A percentile compares a stretch with the other conserved stretches of the same genome.
phyloP scores from a whole-genome alignment of 495 filamentous ascomycete genomes.

The Podospora australis region DNA sequence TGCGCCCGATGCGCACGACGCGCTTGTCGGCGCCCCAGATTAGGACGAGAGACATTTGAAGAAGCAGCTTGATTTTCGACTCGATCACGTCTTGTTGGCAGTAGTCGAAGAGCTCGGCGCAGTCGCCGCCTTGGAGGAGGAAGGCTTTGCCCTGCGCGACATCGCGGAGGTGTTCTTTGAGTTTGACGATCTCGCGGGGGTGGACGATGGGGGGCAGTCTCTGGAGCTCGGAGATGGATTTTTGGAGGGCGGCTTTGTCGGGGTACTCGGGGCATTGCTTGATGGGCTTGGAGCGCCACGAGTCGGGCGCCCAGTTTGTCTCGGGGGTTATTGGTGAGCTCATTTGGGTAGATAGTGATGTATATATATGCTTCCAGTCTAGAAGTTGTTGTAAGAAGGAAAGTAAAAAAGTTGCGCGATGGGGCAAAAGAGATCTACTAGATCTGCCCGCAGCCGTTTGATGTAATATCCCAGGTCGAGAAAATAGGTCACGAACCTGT shows the following conservation, averaged over 20 bases:
- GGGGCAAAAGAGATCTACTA: background rate
- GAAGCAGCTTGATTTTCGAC: slow-evolving; percentile 88
- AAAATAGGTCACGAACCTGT: background rate
- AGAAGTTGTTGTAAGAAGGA: too few relatives aligned
- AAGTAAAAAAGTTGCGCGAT: too few relatives aligned
- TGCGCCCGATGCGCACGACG: slow-evolving; percentile 88
- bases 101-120: slow-evolving; percentile 95
- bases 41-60: slow-evolving; percentile 92
- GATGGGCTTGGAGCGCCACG: slow-evolving; percentile 87
- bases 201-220: slow-evolving; percentile 85
- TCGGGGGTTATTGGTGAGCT: slow-evolving; percentile 2
- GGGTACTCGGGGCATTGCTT: slow-evolving; percentile 83
- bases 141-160: slow-evolving; percentile 91
- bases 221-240: slow-evolving; percentile 62
- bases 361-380: background rate
- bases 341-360: slow-evolving; percentile 5
- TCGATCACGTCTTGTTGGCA: slow-evolving; percentile 85
- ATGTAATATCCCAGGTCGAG: too few relatives aligned
- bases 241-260: slow-evolving; percentile 55
- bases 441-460: too few relatives aligned
- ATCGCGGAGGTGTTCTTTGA: slow-evolving; percentile 70
- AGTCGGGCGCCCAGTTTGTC: slow-evolving; percentile 54
- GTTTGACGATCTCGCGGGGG: slow-evolving; percentile 70
- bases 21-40: slow-evolving; percentile 87
- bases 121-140: slow-evolving; percentile 93